phyloP scores from a whole-genome alignment of 208 protist species.

The Crithidia sp. region DNA sequence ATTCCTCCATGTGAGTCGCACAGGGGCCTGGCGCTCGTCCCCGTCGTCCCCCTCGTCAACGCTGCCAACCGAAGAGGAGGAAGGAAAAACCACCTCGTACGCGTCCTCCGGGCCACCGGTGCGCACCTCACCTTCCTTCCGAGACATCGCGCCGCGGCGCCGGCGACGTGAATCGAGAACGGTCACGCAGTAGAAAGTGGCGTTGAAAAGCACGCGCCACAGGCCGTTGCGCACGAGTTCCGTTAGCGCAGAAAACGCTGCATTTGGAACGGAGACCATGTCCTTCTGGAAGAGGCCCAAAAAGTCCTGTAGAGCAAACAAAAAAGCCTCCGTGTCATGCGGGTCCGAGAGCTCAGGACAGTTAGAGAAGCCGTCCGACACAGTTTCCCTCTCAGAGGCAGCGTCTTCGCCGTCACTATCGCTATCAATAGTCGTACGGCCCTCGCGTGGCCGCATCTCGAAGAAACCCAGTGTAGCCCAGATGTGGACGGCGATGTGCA shows the following conservation, averaged over 20 bases:
- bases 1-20: constrained; percentile 24
- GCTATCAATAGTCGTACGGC: background rate
- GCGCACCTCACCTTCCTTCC: constrained; percentile 34
- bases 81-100: constrained; percentile 35
- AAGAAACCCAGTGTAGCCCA: constrained; percentile 69
- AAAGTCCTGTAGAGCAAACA: constrained; percentile 20
- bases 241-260: background rate
- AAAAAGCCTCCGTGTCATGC: constrained; percentile 25
- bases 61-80: constrained; percentile 15
- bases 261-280: background rate
- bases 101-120: constrained; percentile 38
- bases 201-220: constrained; percentile 67
- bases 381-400: background rate
- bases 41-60: background rate
- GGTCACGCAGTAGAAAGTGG: constrained; percentile 63
- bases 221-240: constrained; percentile 42
- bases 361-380: background rate
- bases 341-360: constrained; percentile 1
- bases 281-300: constrained; percentile 11
- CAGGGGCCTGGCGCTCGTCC: constrained; percentile 16
- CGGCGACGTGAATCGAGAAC: constrained; percentile 34
- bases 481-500: constrained; percentile 38
- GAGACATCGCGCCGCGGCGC: constrained; percentile 2
- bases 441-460: constrained; percentile 25
- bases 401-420: background rate